Evolutionary conservation across 2,329 filamentous ascomycete genomes (phyloP).

Genomic region (Cryphonectria parasitica): DNA sequence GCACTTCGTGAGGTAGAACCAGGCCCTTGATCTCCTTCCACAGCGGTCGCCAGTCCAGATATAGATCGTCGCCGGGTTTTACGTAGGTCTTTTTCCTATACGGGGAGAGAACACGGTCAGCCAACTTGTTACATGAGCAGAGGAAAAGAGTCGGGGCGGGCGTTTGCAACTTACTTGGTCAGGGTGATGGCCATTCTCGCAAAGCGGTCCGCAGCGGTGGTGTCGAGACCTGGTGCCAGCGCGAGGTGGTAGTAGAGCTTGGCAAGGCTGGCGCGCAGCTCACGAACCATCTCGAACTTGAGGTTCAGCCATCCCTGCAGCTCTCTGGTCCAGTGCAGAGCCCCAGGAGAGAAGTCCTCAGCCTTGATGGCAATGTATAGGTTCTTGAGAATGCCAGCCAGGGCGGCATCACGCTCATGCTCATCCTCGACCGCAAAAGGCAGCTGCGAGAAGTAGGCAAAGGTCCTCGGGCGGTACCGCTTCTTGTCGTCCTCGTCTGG

Average conservation of each 20-base stretch:
- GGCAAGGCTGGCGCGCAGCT: conserved; percentile 80
- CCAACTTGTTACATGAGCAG: neutral
- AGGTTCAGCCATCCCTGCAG: conserved; percentile 92
- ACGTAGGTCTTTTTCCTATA: conserved; percentile 91
- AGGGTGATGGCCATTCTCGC: conserved; percentile 94
- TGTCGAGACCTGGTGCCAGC: conserved; percentile 86
- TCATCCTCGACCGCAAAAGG: conserved; percentile 89
- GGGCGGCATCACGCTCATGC: conserved; percentile 72
- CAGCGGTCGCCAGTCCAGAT: conserved; percentile 88
- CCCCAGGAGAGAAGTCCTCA: conserved; percentile 91
- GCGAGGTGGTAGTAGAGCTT: conserved; percentile 94
- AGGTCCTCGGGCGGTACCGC: conserved; percentile 84
- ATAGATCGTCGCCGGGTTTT: conserved; percentile 85
- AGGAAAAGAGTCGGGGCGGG: neutral
- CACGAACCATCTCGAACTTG: conserved; percentile 94
- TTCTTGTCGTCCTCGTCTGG: conserved; percentile 58
- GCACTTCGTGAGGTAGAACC: conserved; percentile 83
- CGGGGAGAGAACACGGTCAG: conserved; percentile 35
- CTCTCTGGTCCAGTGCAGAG: conserved; percentile 96
- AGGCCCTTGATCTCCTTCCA: conserved; percentile 92
- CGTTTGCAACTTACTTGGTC: conserved; percentile 73
- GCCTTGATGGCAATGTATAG: conserved; percentile 90
- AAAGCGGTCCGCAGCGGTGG: conserved; percentile 82
- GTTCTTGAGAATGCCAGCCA: conserved; percentile 88
- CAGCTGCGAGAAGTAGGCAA: conserved; percentile 87